phyloP scores from a whole-genome alignment of 1,284 basidiomycete genomes.

The Spongiforma sp. region DNA sequence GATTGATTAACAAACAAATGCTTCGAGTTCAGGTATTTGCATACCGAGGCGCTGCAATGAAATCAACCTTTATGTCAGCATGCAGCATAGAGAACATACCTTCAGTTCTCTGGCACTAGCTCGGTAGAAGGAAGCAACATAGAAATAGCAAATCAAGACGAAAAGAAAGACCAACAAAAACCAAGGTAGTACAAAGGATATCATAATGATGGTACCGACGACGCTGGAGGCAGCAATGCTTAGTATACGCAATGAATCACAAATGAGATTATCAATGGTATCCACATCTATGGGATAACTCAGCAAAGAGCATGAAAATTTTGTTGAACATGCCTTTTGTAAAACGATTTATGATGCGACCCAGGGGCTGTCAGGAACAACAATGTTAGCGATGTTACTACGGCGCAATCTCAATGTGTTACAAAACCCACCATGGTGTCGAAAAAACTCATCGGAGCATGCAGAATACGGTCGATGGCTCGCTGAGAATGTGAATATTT shows the following conservation, averaged over 20 bases:
- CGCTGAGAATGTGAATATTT: neutral
- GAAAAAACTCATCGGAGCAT: conserved; percentile 58
- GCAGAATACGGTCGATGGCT: neutral
- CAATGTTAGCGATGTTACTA: conserved; percentile 1
- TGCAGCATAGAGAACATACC: conserved; percentile 42
- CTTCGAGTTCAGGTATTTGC: conserved; percentile 9
- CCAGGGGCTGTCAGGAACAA: conserved; percentile 62
- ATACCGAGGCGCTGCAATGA: conserved; percentile 54
- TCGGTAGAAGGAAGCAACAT: conserved; percentile 84
- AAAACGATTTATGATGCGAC: conserved; percentile 78
- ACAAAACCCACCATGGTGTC: conserved; percentile 81
- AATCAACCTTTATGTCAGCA: conserved; percentile 1
- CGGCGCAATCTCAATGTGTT: too few relatives aligned
- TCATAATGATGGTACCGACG: conserved; percentile 77
- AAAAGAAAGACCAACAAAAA: conserved; percentile 78
- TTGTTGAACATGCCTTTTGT: neutral
- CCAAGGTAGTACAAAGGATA: conserved; percentile 83
- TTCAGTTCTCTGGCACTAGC: conserved; percentile 91
- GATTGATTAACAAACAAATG: neutral
- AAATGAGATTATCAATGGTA: conserved; percentile 81
- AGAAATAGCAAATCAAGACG: conserved; percentile 63
- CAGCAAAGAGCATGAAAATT: neutral
- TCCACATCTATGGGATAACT: neutral
- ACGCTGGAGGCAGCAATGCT: conserved; percentile 65
- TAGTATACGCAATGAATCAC: conserved; percentile 83